Conservation (phyloP, 73 alveolate genomes). For the Paramecium primaurelia region DNA sequence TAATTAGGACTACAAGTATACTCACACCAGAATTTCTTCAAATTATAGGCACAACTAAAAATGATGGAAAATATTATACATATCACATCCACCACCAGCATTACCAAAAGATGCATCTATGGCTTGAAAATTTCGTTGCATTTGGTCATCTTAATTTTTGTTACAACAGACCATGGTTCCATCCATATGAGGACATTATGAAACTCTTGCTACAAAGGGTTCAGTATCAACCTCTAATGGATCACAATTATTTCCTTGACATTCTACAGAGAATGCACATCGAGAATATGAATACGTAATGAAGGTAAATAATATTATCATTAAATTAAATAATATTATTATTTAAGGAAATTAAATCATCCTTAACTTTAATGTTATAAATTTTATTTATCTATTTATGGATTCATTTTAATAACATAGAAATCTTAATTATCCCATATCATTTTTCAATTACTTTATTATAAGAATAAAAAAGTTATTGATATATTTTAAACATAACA, state of each 20-base stretch:
- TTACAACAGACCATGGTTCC: not conserved
- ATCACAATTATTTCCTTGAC: not conserved
- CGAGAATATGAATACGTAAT: not conserved
- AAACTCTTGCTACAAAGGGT: not conserved
- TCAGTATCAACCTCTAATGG: constrained; percentile 37
- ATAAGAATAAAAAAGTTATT: not conserved
- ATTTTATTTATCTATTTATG: not conserved
- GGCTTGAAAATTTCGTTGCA: not conserved
- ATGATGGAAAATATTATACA: not conserved
- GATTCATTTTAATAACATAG: not conserved
- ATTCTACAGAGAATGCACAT: not conserved
- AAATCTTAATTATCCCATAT: not conserved
- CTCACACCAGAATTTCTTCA: constrained; percentile 31
- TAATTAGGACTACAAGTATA: constrained; percentile 42
- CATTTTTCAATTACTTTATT: not conserved
- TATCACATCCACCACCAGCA: constrained; percentile 43
- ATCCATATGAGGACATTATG: not conserved
- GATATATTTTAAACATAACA: no score
- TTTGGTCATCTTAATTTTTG: not conserved
- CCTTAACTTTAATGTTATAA: not conserved
- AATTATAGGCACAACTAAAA: constrained; percentile 16
- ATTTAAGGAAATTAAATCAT: not conserved
- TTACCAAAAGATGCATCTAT: constrained; percentile 37
- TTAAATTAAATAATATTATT: not conserved
- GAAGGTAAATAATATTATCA: not conserved